Evolutionary conservation across 208 protist species (phyloP).

Genomic region (Trichomonas gallinae): DNA sequence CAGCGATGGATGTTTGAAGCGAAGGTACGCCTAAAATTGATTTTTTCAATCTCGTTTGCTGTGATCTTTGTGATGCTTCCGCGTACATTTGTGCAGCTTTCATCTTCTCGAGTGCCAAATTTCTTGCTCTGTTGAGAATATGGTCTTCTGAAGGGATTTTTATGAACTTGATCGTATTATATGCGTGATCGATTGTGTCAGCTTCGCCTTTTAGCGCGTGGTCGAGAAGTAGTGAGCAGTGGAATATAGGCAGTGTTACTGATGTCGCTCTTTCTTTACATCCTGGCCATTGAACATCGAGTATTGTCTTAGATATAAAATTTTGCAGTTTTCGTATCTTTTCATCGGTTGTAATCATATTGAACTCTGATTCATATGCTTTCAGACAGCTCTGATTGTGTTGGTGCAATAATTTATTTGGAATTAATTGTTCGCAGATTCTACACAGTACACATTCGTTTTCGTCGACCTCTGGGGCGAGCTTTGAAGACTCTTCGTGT

Average conservation of each 20-base stretch:
- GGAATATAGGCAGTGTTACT: not conserved
- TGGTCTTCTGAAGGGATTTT: not conserved
- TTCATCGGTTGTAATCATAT: not conserved
- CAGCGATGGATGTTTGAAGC: slow-evolving; percentile 26
- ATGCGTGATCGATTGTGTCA: not conserved
- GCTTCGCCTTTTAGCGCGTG: not conserved
- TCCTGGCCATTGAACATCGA: not conserved
- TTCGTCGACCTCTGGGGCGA: not conserved
- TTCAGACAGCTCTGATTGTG: not conserved
- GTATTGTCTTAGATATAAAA: not conserved
- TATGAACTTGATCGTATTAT: not conserved
- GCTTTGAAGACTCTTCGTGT: not conserved
- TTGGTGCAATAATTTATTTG: not conserved
- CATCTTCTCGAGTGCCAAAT: not conserved
- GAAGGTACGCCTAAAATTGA: not conserved
- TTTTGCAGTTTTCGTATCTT: not conserved
- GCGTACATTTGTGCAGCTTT: not conserved
- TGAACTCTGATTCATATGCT: not conserved
- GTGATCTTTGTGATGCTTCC: not conserved
- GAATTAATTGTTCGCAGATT: not conserved
- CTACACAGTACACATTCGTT: not conserved
- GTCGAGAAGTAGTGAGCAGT: not conserved
- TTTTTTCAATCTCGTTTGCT: not conserved
- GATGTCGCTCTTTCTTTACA: not conserved
- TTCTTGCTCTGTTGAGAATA: not conserved